Evolutionary conservation across 495 filamentous ascomycete species (phyloP).

Genomic region (Neurospora africana): DNA sequence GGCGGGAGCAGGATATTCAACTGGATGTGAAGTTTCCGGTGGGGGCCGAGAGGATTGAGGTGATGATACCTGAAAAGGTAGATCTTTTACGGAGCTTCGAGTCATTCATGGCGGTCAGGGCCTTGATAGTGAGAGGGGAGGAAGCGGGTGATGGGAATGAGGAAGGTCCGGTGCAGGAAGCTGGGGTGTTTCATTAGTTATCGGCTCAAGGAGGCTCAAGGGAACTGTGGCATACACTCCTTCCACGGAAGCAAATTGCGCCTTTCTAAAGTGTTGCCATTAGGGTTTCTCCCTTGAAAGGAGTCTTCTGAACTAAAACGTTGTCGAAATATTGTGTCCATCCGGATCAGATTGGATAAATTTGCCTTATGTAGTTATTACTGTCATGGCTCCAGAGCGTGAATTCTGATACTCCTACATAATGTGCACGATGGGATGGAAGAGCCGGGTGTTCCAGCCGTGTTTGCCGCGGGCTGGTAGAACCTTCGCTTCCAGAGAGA

Average conservation of each 20-base stretch:
- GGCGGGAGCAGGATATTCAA: not conserved
- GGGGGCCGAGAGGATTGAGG: not conserved
- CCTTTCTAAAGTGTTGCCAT: not conserved
- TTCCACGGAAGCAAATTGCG: not conserved
- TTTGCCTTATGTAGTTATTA: too few relatives aligned
- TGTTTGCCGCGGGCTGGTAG: too few relatives aligned
- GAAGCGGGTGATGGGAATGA: not conserved
- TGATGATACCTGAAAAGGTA: not conserved
- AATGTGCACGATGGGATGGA: too few relatives aligned
- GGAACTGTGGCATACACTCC: not conserved
- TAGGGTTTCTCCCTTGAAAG: not conserved
- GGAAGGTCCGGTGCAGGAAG: not conserved
- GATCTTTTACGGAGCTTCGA: too few relatives aligned
- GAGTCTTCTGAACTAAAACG: not conserved
- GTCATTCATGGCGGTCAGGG: not conserved
- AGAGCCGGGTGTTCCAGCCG: too few relatives aligned
- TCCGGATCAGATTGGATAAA: not conserved
- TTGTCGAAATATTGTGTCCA: not conserved
- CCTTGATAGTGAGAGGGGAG: not conserved
- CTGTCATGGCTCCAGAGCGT: not conserved
- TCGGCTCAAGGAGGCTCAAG: not conserved
- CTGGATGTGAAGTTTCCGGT: not conserved
- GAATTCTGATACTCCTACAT: not conserved
- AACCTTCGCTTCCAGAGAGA: too few relatives aligned
- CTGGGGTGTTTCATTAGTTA: not conserved